Percentiles rank a stretch among this genome's conserved stretches.
Evolutionary conservation across 2,329 filamentous ascomycete species (phyloP).

Genomic region (Pseudonectria buxi): DNA sequence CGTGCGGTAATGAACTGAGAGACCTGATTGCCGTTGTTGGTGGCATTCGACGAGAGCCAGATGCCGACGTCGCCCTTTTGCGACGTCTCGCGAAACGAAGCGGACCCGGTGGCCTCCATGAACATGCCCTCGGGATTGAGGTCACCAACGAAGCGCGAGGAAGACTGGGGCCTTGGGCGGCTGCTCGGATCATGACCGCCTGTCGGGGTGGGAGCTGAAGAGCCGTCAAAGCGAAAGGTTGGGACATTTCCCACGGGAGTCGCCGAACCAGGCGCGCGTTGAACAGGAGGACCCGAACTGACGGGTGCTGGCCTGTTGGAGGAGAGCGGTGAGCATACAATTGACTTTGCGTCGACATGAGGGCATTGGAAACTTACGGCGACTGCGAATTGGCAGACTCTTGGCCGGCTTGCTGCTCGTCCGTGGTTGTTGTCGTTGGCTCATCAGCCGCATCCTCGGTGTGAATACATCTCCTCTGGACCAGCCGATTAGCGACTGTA

Average conservation of each 20-base stretch:
- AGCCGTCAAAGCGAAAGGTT: constrained; percentile 9
- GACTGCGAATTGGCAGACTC: constrained; percentile 24
- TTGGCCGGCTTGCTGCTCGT: constrained; percentile 19
- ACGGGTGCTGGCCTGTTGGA: constrained; percentile 9
- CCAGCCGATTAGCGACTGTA: neutral
- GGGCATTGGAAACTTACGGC: constrained; percentile 19
- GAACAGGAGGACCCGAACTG: constrained; percentile 1
- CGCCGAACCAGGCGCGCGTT: constrained; percentile 1
- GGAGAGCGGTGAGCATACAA: neutral
- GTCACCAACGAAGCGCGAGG: constrained; percentile 49
- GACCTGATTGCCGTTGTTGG: constrained; percentile 18
- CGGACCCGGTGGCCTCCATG: constrained; percentile 42
- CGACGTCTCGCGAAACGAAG: constrained; percentile 28
- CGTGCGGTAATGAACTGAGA: constrained; percentile 33
- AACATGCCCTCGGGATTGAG: constrained; percentile 55
- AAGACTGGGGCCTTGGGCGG: constrained; percentile 19
- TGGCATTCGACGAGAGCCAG: constrained; percentile 38
- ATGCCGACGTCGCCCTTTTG: constrained; percentile 49
- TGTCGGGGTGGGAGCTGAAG: constrained; percentile 4
- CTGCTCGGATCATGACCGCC: constrained; percentile 6
- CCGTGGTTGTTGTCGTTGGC: constrained; percentile 4
- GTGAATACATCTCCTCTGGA: constrained; percentile 39
- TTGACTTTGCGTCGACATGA: neutral
- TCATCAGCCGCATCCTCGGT: constrained; percentile 29
- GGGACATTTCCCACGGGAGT: constrained; percentile 2